Base-by-base conservation (phyloP, 371 early-diverging fungal genomes). In the Mortierella sp. region DNA sequence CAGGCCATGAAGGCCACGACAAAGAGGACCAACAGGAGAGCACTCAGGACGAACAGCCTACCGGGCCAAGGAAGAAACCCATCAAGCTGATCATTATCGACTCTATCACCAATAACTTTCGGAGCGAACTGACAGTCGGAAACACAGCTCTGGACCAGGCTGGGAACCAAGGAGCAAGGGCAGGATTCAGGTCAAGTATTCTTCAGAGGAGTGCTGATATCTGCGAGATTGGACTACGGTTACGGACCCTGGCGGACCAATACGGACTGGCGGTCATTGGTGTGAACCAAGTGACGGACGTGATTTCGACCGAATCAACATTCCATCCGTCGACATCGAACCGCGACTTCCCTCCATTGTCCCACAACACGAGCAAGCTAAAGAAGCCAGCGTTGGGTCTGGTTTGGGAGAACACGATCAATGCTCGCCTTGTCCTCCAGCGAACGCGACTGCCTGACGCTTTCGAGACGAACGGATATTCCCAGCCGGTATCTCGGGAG, bases 21-120 rank as follows among this genome's bases (percentile, higher is more conserved):
- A 52, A 61, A 37, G 31, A 37, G 13, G 5, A 2, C 45, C 39
- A n/a, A 9, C 41, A 48, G 19, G 64, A 43, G 19, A 34, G 31
- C 3, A 52, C 29, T 6, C 29, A 26, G 8, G 48, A 10, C 8
- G 64, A 68, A 24, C 37, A 29, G 0, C 7, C 9, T 16, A 24
- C 13, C n/a, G 37, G n/a, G 16, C 65, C 48, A 19, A 66, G 79
- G 13, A 78, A 85, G 11, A 86, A 88, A 41, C 74, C 78, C 7
- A 87, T 95, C 26, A 86, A 91, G 1, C 80, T 97, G 31, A 86
- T 97, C 24, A 89, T 97, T 11, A 88, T 97, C 43, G 97, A 97
- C 83, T 95, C 96, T 0, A 92, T 97, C n/a, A 90, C 95, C 22
- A 93, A 95, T 9, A 90, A 92, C 44, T 92, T 95, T 78, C 90